Conservation (phyloP, 495 filamentous ascomycete species). For the Apiosordaria backusii region DNA sequence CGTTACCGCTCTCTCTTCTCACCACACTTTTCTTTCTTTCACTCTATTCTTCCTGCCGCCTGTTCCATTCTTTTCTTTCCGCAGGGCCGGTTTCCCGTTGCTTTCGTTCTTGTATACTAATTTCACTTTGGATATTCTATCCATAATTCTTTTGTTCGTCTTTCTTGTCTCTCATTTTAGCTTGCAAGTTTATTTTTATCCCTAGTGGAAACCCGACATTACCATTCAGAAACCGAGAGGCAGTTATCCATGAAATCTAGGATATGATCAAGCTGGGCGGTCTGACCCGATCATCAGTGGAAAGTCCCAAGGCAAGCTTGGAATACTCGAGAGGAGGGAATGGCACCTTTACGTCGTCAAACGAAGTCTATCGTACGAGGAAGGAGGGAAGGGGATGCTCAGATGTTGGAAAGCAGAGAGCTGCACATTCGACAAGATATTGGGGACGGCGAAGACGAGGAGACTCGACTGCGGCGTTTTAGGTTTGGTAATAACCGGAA, state of each 20-base stretch:
- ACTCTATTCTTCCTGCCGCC: neutral
- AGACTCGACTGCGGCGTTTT: constrained; percentile 5
- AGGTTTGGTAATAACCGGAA: constrained; percentile 12
- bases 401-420: constrained; percentile 7
- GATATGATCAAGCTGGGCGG: constrained; percentile 11
- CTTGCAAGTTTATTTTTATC: constrained; percentile 12
- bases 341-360: constrained; percentile 28
- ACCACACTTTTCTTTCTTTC: constrained; percentile 27
- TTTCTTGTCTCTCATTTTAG: constrained; percentile 10
- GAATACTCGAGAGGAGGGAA: constrained; percentile 29
- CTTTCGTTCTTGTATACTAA: constrained; percentile 12
- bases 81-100: constrained; percentile 26
- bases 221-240: neutral
- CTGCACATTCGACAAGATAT: constrained; percentile 16
- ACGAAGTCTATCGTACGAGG: constrained; percentile 7
- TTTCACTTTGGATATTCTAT: constrained; percentile 11
- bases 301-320: constrained; percentile 14
- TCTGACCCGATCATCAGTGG: constrained; percentile 21
- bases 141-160: constrained; percentile 31
- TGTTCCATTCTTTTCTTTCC: constrained; percentile 28
- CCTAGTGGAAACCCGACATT: neutral
- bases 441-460: constrained; percentile 13
- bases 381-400: constrained; percentile 11
- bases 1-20: constrained; percentile 34
- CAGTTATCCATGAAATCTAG: constrained; percentile 13